Evolutionary conservation across 169 alveolate genomes (phyloP).

Genomic region (Toxoplasma gondii): DNA sequence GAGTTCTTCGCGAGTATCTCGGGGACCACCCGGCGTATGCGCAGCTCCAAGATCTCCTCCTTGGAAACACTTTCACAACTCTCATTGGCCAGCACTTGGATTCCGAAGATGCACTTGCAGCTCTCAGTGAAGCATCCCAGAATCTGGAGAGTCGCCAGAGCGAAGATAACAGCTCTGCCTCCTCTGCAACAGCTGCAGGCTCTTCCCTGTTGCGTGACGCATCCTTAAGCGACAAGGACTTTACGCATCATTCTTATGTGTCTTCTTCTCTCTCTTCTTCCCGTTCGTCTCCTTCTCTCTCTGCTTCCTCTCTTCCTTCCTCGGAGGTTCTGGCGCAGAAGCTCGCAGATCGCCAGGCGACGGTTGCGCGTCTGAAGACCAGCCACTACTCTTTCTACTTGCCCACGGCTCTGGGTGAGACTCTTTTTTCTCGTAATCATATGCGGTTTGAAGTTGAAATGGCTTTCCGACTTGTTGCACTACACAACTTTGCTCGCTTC

Average conservation of each 20-base stretch:
- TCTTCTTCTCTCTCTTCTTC: too few species aligned
- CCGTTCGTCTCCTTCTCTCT: not conserved
- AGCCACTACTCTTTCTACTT: slow-evolving; percentile 72
- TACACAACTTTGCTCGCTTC: too few species aligned
- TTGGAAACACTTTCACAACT: slow-evolving; percentile 57
- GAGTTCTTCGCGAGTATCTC: slow-evolving; percentile 56
- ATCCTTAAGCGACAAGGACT: too few species aligned
- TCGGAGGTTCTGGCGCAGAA: not conserved
- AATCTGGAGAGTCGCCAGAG: not conserved
- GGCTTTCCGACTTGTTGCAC: not conserved
- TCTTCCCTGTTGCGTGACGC: too few species aligned
- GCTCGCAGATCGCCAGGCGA: slow-evolving; percentile 42
- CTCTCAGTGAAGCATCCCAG: too few species aligned
- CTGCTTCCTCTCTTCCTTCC: not conserved
- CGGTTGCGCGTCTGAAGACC: slow-evolving; percentile 63
- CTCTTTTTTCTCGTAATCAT: not conserved
- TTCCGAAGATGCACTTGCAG: slow-evolving; percentile 46
- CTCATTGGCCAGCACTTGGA: slow-evolving; percentile 74
- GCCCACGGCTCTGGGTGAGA: slow-evolving; percentile 71
- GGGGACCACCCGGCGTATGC: slow-evolving; percentile 36
- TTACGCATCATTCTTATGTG: too few species aligned
- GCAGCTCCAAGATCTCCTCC: slow-evolving; percentile 48
- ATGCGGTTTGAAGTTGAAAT: not conserved
- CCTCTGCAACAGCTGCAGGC: too few species aligned
- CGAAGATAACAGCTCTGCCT: not conserved